Conservation (phyloP, 352 stramenopile species). For the Achlya hypogyna region DNA sequence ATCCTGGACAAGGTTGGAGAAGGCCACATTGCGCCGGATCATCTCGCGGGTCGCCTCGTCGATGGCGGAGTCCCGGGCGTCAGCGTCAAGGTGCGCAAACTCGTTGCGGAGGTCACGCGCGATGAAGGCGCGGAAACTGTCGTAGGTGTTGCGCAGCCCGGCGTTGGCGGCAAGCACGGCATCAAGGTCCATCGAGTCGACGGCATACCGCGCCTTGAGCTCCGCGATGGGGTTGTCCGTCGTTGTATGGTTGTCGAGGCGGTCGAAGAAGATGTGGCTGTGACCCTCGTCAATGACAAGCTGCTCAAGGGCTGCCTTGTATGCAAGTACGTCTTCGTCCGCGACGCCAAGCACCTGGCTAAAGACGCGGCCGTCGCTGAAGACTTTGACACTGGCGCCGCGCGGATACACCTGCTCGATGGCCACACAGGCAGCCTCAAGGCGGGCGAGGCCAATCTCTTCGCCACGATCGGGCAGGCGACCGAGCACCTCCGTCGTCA, state of each 20-base stretch:
- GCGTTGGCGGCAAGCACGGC: not conserved
- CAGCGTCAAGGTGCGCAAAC: not conserved
- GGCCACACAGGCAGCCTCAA: slow-evolving; percentile 1
- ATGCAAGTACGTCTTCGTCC: not conserved
- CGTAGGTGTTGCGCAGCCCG: not conserved
- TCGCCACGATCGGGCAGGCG: slow-evolving; percentile 15
- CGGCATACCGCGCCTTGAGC: not conserved
- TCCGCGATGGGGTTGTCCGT: not conserved
- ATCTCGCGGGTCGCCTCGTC: slow-evolving; percentile 2
- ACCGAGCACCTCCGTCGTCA: slow-evolving; percentile 7
- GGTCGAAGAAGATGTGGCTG: slow-evolving; percentile 18
- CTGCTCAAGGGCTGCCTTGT: slow-evolving; percentile 9
- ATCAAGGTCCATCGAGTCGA: slow-evolving; percentile 1
- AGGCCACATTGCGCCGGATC: slow-evolving; percentile 14
- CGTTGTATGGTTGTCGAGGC: slow-evolving; percentile 5
- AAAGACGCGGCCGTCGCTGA: slow-evolving; percentile 21
- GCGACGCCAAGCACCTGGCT: slow-evolving; percentile 11
- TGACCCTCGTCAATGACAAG: not conserved
- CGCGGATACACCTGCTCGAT: slow-evolving; percentile 6
- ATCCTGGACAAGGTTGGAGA: not conserved
- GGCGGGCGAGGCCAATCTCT: slow-evolving; percentile 15
- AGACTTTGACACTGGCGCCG: slow-evolving; percentile 13
- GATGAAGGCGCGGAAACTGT: slow-evolving; percentile 7
- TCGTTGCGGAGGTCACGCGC: not conserved
- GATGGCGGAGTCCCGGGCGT: not conserved